phyloP scores from a whole-genome alignment of 169 alveolate species.

The Plasmodium coatneyi region DNA sequence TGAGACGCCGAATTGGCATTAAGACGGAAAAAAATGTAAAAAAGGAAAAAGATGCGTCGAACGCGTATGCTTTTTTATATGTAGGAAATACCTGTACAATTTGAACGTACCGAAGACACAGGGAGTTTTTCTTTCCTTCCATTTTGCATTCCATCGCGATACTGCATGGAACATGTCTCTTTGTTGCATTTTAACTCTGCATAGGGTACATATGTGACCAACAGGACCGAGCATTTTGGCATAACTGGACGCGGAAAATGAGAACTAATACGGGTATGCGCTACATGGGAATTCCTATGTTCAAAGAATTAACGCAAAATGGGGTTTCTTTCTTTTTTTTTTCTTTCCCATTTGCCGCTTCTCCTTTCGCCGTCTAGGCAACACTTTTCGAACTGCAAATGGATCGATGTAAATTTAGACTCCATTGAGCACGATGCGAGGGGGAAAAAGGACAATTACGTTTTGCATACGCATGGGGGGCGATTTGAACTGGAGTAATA shows the following conservation, averaged over 20 bases:
- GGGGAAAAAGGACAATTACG: background rate
- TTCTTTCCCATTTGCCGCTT: background rate
- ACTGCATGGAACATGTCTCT: background rate
- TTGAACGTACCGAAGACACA: background rate
- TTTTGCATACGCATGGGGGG: background rate
- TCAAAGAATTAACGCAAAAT: background rate
- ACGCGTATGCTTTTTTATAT: background rate
- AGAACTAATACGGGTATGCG: background rate
- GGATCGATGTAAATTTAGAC: background rate
- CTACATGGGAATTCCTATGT: background rate
- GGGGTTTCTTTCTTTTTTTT: background rate
- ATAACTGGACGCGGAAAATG: background rate
- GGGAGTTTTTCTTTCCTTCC: background rate
- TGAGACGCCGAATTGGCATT: background rate
- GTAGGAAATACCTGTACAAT: background rate
- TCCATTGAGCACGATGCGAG: background rate
- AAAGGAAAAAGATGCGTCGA: background rate
- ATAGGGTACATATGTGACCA: background rate
- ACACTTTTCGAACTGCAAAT: background rate
- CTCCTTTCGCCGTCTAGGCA: background rate
- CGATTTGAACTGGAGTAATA: background rate
- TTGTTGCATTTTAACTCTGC: background rate
- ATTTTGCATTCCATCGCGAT: background rate
- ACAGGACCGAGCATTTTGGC: background rate
- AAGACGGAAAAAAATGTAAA: background rate